Base-by-base conservation (phyloP, 257 asterid species). In the Capsicum chinense region DNA sequence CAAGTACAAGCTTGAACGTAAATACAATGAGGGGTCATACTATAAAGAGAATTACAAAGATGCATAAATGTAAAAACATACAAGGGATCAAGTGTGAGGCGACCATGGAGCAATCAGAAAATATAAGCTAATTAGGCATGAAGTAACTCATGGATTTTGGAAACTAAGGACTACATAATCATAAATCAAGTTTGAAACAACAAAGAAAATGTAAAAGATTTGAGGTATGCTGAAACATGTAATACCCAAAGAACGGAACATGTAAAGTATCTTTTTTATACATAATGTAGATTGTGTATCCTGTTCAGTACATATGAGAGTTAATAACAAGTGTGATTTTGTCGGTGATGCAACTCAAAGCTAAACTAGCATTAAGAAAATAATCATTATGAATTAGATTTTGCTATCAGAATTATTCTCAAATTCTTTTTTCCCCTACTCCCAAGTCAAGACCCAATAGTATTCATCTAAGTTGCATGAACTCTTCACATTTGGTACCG, bases 361-460 rank as follows among this genome's bases (percentile, higher is more conserved):
- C 69, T 63, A 63, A 63, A 63, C 42, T 63, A 14, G 21, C 15
- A 63, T 9, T 10, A 63, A 21, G 39, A 63, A 63, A 62, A 21
- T 26, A 63, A 63, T 11, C 70, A 63, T 63, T 63, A 26, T 3
- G 6, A 21, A 63, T 39, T 37, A 63, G 42, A 63, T 63, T 63
- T 63, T 63, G 16, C 70, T 21, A 19, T 74, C 58, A 74, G 16
- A 74, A 50, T 14, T 74, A 74, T 9, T 60, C 81, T 74, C 81
- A 19, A 54, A 48, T 50, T 19, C 81, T 74, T 47, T 50, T 48
- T 33, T 33, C 42, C 44, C 70, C 70, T 63, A 26, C 42, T 63
- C 33, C 37, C 42, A 21, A 63, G 42, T 26, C 70, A 26, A 63
- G 70, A 63, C 42, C 15, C 70, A 15, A 21, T 39, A 10, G 16